Conservation (phyloP, 495 filamentous ascomycete species). For the Penicillium fimorum region DNA sequence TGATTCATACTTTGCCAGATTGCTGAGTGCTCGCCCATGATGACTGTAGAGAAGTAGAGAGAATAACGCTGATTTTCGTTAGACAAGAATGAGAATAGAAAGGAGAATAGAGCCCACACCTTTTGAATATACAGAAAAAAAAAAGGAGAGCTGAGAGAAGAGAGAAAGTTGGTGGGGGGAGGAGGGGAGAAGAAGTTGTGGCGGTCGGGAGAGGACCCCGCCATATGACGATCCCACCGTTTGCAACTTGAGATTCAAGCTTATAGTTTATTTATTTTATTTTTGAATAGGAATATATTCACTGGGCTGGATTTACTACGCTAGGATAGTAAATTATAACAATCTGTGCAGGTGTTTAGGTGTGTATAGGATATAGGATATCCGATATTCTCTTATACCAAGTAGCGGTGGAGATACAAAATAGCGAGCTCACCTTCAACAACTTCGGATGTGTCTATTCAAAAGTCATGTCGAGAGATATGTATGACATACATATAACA, state of each 20-base stretch:
- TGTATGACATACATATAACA: slow-evolving; percentile 11
- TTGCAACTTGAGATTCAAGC: slow-evolving; percentile 1
- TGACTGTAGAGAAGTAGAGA: slow-evolving; percentile 24
- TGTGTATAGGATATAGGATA: background rate
- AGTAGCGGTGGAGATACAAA: slow-evolving; percentile 2
- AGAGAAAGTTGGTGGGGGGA: slow-evolving; percentile 29
- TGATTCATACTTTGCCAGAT: slow-evolving; percentile 61
- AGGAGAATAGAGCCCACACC: background rate
- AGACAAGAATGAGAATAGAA: slow-evolving; percentile 15
- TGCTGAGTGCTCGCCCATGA: slow-evolving; percentile 42
- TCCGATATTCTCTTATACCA: background rate
- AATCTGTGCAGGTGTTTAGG: background rate
- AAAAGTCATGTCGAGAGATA: background rate
- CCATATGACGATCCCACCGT: slow-evolving; percentile 19
- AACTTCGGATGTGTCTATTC: background rate
- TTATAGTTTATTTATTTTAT: background rate
- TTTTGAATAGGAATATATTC: background rate
- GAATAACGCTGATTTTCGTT: slow-evolving; percentile 24
- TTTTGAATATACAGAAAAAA: slow-evolving; percentile 15
- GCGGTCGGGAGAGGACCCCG: slow-evolving; percentile 32
- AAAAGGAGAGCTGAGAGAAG: slow-evolving; percentile 25
- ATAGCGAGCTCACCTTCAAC: background rate
- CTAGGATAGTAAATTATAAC: background rate
- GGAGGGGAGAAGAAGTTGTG: slow-evolving; percentile 28
- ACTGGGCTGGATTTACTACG: too few relatives aligned